Conservation (phyloP, 352 stramenopile genomes). For the Plasmopara halstedii region DNA sequence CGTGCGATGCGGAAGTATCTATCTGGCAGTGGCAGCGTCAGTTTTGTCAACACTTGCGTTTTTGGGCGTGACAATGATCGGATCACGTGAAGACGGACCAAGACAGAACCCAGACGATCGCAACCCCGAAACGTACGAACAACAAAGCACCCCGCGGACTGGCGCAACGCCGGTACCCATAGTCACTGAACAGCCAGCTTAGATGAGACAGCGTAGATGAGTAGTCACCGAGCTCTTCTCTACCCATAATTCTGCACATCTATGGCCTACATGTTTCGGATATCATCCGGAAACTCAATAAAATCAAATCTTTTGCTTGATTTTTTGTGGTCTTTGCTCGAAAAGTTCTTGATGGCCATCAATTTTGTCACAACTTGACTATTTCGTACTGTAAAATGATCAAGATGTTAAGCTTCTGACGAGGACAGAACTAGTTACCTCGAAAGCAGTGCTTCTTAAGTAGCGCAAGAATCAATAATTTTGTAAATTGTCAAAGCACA, state of each 20-base stretch:
- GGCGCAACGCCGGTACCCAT: constrained; percentile 12
- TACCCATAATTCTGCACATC: too few species aligned
- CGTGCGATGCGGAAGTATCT: constrained; percentile 41
- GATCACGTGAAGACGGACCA: constrained; percentile 17
- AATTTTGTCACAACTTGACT: too few species aligned
- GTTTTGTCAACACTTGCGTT: constrained; percentile 49
- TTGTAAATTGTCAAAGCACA: not conserved
- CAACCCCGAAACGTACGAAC: not conserved
- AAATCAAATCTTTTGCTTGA: too few species aligned
- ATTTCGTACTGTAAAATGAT: too few species aligned
- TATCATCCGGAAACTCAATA: too few species aligned
- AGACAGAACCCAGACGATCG: not conserved
- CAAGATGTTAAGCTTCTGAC: not conserved
- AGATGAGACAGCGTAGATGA: too few species aligned
- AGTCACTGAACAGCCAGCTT: constrained; percentile 4
- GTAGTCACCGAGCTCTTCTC: too few species aligned
- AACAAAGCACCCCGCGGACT: constrained; percentile 6
- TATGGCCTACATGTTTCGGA: too few species aligned
- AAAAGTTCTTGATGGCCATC: too few species aligned
- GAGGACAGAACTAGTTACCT: not conserved
- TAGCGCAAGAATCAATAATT: too few species aligned
- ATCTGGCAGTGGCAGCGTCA: constrained; percentile 40
- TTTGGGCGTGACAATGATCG: constrained; percentile 36
- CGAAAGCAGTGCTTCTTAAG: too few species aligned
- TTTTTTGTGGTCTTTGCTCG: too few species aligned